phyloP scores from a whole-genome alignment of 805 yeast species.

The Jamesozyma gamospora region DNA sequence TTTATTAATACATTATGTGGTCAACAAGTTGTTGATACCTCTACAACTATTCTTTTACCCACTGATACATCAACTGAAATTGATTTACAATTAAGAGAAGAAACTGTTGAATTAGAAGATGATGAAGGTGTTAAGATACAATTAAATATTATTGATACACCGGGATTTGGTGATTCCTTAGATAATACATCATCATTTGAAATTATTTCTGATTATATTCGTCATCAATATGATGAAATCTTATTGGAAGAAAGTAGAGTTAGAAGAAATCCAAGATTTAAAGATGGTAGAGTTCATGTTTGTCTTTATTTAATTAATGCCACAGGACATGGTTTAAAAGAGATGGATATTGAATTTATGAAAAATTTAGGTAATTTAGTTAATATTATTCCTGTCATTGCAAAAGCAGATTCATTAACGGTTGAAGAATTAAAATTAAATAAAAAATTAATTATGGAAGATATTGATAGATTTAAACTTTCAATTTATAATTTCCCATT shows the following conservation, averaged over 20 bases:
- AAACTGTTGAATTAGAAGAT: conserved; percentile 75
- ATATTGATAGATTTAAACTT: conserved; percentile 57
- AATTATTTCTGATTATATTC: conserved; percentile 63
- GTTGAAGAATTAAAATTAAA: conserved; percentile 65
- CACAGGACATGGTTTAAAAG: conserved; percentile 72
- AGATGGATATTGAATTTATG: conserved; percentile 72
- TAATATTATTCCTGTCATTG: conserved; percentile 76
- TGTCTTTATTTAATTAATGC: conserved; percentile 71
- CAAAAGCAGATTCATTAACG: conserved; percentile 80
- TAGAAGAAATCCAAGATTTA: conserved; percentile 75
- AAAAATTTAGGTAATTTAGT: conserved; percentile 68
- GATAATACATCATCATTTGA: conserved; percentile 61
- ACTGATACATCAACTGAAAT: conserved; percentile 43
- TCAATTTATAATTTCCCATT: conserved; percentile 69
- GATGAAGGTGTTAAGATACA: conserved; percentile 78
- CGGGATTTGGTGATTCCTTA: conserved; percentile 70
- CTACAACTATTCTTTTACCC: conserved; percentile 45
- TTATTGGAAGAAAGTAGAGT: conserved; percentile 71
- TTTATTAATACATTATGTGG: conserved; percentile 86
- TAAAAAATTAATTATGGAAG: conserved; percentile 67
- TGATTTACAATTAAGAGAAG: conserved; percentile 60
- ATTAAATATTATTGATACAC: conserved; percentile 68
- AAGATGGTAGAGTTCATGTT: conserved; percentile 74
- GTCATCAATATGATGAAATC: conserved; percentile 77
- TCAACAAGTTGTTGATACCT: conserved; percentile 69